Evolutionary conservation across 139 green algal species (phyloP).

Genomic region (Raphidocelis subcapitata): DNA sequence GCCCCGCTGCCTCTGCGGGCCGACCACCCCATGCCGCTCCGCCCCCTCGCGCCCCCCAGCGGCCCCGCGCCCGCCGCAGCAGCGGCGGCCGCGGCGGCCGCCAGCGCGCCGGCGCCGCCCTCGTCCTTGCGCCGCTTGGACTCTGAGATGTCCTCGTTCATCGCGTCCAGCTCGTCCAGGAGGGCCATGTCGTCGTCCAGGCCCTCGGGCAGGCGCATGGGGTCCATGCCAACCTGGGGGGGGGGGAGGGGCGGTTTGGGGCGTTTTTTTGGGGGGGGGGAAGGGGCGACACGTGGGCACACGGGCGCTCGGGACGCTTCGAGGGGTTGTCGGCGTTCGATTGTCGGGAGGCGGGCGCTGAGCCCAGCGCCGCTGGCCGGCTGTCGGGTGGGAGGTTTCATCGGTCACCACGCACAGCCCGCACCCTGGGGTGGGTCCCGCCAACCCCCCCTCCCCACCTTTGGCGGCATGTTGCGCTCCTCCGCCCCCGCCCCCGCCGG

Average conservation of each 20-base stretch:
- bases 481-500: not conserved
- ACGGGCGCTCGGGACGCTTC: too few species aligned
- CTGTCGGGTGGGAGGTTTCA: too few species aligned
- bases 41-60: not conserved
- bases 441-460: not conserved
- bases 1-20: not conserved
- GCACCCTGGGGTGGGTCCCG: too few species aligned
- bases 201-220: slow-evolving; percentile 51
- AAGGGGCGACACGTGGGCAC: too few species aligned
- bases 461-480: not conserved
- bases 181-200: slow-evolving; percentile 53
- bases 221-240: slow-evolving; percentile 47
- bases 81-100: not conserved
- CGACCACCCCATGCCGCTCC: not conserved
- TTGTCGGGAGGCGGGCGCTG: too few species aligned
- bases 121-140: not conserved
- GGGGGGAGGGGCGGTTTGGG: not conserved
- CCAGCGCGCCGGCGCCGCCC: slow-evolving; percentile 2
- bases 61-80: not conserved
- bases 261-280: too few species aligned
- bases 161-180: slow-evolving; percentile 37
- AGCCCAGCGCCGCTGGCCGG: too few species aligned
- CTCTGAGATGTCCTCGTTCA: not conserved
- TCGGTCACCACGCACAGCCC: too few species aligned
- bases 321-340: too few species aligned